These are phyloP conservation scores for Austroboletus niveus DNA, from an alignment of 1,284 basidiomycete species.

Conservation along the genomic window DNA sequence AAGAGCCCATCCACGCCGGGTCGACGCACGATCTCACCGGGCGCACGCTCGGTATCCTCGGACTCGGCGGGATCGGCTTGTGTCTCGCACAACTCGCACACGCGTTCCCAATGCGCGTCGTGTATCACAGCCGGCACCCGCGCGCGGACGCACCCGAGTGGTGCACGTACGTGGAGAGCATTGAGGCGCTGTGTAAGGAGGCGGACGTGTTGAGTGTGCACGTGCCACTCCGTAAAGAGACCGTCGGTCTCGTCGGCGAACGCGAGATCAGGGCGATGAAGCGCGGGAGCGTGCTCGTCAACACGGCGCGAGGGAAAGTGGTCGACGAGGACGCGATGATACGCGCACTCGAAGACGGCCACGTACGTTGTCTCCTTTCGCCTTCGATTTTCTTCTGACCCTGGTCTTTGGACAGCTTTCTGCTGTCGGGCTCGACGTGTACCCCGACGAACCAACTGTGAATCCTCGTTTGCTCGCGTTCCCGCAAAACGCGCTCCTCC, in stretches of 20 bases:
- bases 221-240: conserved; percentile 71
- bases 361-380: conserved; percentile 47
- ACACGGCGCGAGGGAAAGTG: conserved; percentile 89
- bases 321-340: conserved; percentile 88
- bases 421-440: conserved; percentile 88
- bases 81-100: conserved; percentile 67
- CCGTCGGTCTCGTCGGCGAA: conserved; percentile 75
- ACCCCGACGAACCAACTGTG: conserved; percentile 83
- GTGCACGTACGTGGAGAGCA: conserved; percentile 70
- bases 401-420: conserved; percentile 50
- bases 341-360: conserved; percentile 80
- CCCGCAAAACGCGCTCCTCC: conserved; percentile 80
- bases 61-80: conserved; percentile 86
- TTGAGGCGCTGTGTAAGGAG: conserved; percentile 71
- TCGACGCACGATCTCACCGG: conserved; percentile 74
- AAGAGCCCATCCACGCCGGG: conserved; percentile 44
- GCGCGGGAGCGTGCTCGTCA: conserved; percentile 79
- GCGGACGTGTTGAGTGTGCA: conserved; percentile 84
- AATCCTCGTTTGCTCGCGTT: conserved; percentile 79
- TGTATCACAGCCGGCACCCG: conserved; percentile 76
- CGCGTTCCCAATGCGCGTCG: conserved; percentile 83
- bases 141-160: conserved; percentile 62
- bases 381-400: neutral
- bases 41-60: conserved; percentile 82
- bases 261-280: conserved; percentile 80